These are phyloP conservation scores for Globisporangium radiosum DNA, from an alignment of 352 stramenopile genomes.

Conservation along the genomic window DNA sequence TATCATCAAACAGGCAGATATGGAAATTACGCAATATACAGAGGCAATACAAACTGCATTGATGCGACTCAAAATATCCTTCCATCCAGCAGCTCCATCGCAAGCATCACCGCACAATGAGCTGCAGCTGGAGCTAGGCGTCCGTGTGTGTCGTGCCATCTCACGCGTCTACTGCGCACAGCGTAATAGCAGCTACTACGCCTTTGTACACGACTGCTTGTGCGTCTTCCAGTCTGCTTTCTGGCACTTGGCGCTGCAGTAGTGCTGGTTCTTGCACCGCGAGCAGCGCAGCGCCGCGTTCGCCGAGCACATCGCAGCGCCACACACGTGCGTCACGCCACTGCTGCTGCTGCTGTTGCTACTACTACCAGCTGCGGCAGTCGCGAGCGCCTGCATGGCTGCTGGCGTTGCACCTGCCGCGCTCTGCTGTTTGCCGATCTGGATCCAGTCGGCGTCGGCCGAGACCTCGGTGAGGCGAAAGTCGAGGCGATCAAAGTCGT, in stretches of 20 bases:
- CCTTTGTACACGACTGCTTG: slow-evolving; percentile 51
- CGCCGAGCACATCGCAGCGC: slow-evolving; percentile 58
- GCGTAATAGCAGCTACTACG: background rate
- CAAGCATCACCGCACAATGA: background rate
- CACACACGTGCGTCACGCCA: slow-evolving; percentile 46
- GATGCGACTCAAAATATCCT: background rate
- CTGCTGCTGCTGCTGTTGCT: slow-evolving; percentile 10
- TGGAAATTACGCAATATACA: too few species aligned
- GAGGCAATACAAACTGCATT: background rate
- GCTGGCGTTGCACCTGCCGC: slow-evolving; percentile 21
- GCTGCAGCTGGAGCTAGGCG: background rate
- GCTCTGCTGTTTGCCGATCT: slow-evolving; percentile 49
- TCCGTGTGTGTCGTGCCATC: background rate
- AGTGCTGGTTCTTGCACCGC: slow-evolving; percentile 80
- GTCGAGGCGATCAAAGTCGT: slow-evolving; percentile 79
- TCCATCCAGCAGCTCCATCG: background rate
- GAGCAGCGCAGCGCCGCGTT: slow-evolving; percentile 70
- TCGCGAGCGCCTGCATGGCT: slow-evolving; percentile 20
- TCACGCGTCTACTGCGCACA: background rate
- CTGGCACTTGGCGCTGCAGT: slow-evolving; percentile 80
- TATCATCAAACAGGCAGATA: too few species aligned
- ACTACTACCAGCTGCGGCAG: slow-evolving; percentile 19
- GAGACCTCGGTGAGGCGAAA: slow-evolving; percentile 67
- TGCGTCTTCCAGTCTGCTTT: slow-evolving; percentile 81
- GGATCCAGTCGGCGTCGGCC: slow-evolving; percentile 61